These are phyloP conservation scores for Trichoderma asperelloides DNA, from an alignment of 495 filamentous ascomycete genomes.

Conservation along the genomic window DNA sequence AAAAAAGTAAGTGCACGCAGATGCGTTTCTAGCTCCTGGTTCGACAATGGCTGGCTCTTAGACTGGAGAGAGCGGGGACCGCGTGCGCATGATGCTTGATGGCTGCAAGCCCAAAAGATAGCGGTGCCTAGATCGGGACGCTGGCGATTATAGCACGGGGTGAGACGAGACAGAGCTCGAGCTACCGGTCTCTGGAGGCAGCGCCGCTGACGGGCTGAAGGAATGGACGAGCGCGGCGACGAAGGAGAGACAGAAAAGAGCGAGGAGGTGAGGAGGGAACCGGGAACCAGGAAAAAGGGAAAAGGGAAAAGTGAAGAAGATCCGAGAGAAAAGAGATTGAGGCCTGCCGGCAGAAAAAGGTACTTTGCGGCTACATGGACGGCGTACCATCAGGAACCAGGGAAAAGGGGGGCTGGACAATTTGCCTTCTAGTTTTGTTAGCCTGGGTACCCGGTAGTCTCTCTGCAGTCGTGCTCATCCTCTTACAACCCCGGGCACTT, in stretches of 20 bases:
- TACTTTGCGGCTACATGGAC: background rate
- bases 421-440: background rate
- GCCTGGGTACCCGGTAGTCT: background rate
- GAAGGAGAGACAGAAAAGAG: conserved; percentile 4
- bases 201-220: conserved; percentile 2
- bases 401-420: conserved; percentile 3
- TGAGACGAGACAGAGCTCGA: background rate
- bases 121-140: background rate
- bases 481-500: background rate
- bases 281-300: background rate
- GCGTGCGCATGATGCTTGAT: conserved; percentile 2
- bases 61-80: background rate
- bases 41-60: background rate
- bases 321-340: conserved; percentile 1
- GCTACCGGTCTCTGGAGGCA: background rate
- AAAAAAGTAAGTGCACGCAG: background rate
- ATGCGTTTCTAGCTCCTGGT: background rate
- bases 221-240: conserved; percentile 1
- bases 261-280: background rate
- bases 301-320: conserved; percentile 7
- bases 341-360: background rate
- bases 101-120: background rate
- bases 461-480: background rate
- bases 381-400: background rate
- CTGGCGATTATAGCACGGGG: background rate